A percentile compares a stretch with the other conserved stretches of the same genome.
Evolutionary conservation across 2,329 filamentous ascomycete species (phyloP).

Genomic region (Clonostachys rosea): DNA sequence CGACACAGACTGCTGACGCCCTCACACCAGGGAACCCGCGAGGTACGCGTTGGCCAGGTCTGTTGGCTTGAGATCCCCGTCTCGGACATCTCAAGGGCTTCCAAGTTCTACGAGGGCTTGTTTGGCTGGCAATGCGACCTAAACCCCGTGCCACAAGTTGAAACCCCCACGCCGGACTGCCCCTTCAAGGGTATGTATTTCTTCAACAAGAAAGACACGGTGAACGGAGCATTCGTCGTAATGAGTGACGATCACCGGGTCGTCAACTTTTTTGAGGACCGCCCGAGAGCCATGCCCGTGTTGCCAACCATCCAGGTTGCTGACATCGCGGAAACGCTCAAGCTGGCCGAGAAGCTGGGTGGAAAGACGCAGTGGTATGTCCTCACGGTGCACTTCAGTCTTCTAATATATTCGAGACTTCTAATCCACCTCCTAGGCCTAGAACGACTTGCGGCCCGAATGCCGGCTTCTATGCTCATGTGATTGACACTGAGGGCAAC

Average conservation of each 20-base stretch:
- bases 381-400: neutral
- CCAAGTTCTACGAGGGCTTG: slow-evolving; percentile 28
- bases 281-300: slow-evolving; percentile 15
- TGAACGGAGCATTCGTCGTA: slow-evolving; percentile 26
- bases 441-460: slow-evolving; percentile 25
- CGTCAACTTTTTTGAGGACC: slow-evolving; percentile 15
- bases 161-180: slow-evolving; percentile 1
- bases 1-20: too few relatives aligned
- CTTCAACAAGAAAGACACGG: slow-evolving; percentile 21
- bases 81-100: slow-evolving; percentile 21
- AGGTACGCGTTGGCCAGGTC: slow-evolving; percentile 19
- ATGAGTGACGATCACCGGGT: slow-evolving; percentile 20
- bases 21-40: too few relatives aligned
- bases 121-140: slow-evolving; percentile 22
- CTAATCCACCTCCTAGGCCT: slow-evolving; percentile 13
- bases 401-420: neutral
- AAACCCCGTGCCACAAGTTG: slow-evolving; percentile 4
- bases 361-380: slow-evolving; percentile 28
- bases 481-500: slow-evolving; percentile 32
- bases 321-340: slow-evolving; percentile 22
- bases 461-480: slow-evolving; percentile 26
- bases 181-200: slow-evolving; percentile 21
- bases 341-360: slow-evolving; percentile 17
- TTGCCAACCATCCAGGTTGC: slow-evolving; percentile 24
- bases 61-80: slow-evolving; percentile 34